phyloP scores from a whole-genome alignment of 1,284 basidiomycete species.

The Volvariella surrecta region DNA sequence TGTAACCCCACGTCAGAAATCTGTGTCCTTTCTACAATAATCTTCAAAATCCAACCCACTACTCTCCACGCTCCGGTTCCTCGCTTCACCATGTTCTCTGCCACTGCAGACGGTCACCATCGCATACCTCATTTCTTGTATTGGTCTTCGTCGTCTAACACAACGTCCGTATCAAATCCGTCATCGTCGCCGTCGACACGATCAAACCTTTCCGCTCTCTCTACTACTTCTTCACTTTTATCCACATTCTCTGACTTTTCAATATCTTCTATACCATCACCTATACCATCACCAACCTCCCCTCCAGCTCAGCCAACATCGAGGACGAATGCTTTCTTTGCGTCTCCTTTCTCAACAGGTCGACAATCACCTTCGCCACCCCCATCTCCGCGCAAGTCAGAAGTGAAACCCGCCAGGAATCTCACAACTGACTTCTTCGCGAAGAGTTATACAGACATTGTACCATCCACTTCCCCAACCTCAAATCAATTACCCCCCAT shows the following conservation, averaged over 20 bases:
- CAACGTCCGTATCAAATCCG: conserved; percentile 14
- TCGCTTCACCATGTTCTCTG: background rate
- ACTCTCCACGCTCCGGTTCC: background rate
- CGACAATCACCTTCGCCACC: conserved; percentile 19
- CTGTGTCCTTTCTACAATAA: too few relatives aligned
- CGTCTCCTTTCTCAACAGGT: conserved; percentile 29
- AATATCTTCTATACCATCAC: conserved; percentile 12
- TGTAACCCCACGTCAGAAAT: too few relatives aligned
- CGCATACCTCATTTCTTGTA: background rate
- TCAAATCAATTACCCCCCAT: conserved; percentile 13
- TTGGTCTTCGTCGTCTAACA: background rate
- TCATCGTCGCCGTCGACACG: conserved; percentile 18
- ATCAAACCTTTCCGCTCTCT: conserved; percentile 17
- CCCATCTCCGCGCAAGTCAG: conserved; percentile 13
- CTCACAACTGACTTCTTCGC: conserved; percentile 28
- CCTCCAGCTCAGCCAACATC: conserved; percentile 19
- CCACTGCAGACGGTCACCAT: background rate
- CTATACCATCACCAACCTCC: too few relatives aligned
- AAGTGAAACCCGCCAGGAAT: conserved; percentile 15
- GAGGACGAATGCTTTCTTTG: conserved; percentile 35
- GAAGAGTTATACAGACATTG: background rate
- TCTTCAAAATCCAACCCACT: too few relatives aligned
- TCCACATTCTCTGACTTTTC: conserved; percentile 26
- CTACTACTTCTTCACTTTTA: conserved; percentile 21
- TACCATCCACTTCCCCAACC: conserved; percentile 16